Conservation (phyloP, 192 early-diverging fungal species). For the Funneliformis geosporum region DNA sequence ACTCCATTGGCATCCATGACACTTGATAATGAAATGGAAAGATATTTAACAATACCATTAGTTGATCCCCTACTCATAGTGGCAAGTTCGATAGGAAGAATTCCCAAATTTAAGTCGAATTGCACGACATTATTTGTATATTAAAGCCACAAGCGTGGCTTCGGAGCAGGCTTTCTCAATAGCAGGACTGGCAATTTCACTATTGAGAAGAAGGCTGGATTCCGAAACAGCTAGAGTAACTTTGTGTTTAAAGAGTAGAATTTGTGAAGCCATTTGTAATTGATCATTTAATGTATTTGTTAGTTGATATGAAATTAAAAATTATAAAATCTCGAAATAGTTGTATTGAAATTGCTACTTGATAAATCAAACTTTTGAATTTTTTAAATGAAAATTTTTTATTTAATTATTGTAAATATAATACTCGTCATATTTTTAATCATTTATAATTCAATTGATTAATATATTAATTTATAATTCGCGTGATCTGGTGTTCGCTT, state of each 20-base stretch:
- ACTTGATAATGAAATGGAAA: background rate
- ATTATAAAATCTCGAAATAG: too few relatives aligned
- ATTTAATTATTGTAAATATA: too few relatives aligned
- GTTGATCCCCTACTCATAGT: background rate
- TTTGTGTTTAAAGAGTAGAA: background rate
- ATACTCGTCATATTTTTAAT: too few relatives aligned
- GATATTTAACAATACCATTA: background rate
- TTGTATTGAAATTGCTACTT: too few relatives aligned
- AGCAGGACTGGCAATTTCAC: background rate
- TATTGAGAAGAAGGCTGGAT: background rate
- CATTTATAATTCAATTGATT: too few relatives aligned
- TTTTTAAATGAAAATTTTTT: too few relatives aligned
- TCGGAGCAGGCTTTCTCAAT: slow-evolving; percentile 9
- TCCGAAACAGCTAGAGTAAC: too few relatives aligned
- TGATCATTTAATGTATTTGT: background rate
- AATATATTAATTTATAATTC: too few relatives aligned
- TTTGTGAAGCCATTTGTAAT: background rate
- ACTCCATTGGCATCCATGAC: too few relatives aligned
- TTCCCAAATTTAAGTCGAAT: background rate
- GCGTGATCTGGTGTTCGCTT: too few relatives aligned
- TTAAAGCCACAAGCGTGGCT: slow-evolving; percentile 6
- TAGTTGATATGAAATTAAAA: too few relatives aligned
- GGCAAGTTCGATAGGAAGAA: background rate
- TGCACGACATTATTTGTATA: background rate
- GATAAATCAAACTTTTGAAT: too few relatives aligned